Evolutionary conservation across 2,329 filamentous ascomycete genomes (phyloP).

Genomic region (Venturia oleaginea): DNA sequence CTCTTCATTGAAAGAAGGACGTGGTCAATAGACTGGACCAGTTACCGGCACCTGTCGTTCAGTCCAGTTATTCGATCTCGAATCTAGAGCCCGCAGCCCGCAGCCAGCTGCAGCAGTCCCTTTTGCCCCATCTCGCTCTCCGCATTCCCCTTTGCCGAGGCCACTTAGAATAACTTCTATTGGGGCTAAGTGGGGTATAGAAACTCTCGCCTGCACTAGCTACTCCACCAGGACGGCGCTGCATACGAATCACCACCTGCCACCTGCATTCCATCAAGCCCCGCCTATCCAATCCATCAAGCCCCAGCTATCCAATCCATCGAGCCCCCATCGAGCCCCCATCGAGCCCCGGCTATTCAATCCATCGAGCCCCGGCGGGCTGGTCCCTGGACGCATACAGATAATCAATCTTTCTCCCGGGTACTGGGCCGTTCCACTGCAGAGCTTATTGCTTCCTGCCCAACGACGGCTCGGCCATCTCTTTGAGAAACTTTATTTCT

Average conservation of each 20-base stretch:
- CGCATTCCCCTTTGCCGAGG: not conserved
- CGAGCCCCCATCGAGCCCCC: not conserved
- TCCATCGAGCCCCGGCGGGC: not conserved
- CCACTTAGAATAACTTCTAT: not conserved
- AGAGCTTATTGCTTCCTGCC: not conserved
- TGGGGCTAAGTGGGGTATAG: not conserved
- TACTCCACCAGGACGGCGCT: not conserved
- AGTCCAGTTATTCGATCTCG: not conserved
- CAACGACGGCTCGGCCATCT: not conserved
- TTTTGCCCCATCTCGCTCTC: not conserved
- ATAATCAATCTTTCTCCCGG: not conserved
- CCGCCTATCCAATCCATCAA: not conserved
- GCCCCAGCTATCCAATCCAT: not conserved
- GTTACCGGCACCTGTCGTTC: not conserved
- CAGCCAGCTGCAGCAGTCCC: not conserved
- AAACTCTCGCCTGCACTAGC: not conserved
- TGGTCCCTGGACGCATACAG: not conserved
- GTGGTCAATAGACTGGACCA: too few relatives aligned
- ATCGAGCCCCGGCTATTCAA: not conserved
- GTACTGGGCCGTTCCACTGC: not conserved
- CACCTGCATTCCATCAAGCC: not conserved
- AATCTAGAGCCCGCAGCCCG: not conserved
- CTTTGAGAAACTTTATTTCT: not conserved
- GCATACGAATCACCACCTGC: not conserved
- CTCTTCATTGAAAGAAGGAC: too few relatives aligned